Conservation (phyloP, 768 basidiomycete species). For the Fomitopsis serialis region DNA sequence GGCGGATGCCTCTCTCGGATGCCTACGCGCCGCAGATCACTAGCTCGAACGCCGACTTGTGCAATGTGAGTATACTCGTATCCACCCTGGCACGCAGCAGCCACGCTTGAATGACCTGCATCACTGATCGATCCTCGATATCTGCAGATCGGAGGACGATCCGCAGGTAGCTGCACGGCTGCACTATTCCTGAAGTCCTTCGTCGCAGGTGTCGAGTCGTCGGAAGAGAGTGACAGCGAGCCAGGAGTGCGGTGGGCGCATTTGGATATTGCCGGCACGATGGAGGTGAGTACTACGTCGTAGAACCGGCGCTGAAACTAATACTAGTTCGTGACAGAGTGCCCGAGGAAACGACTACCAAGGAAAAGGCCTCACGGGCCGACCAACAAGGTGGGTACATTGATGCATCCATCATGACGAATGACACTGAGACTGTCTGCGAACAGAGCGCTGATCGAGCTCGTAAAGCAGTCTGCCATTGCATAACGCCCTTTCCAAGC, state of each 20-base stretch:
- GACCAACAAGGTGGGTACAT: slow-evolving; percentile 62
- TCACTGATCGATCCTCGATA: background rate
- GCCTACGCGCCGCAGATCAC: slow-evolving; percentile 75
- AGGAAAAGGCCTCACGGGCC: slow-evolving; percentile 74
- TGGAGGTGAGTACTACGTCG: slow-evolving; percentile 48
- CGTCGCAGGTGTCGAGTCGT: slow-evolving; percentile 65
- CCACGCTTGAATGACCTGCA: background rate
- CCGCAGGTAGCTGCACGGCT: slow-evolving; percentile 73
- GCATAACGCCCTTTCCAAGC: too few species aligned
- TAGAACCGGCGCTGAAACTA: background rate
- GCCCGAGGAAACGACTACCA: slow-evolving; percentile 55
- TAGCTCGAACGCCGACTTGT: slow-evolving; percentile 74
- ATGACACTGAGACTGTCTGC: background rate
- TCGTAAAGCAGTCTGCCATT: background rate
- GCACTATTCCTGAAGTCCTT: slow-evolving; percentile 85
- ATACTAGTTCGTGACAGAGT: slow-evolving; percentile 28
- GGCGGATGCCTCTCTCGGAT: slow-evolving; percentile 87
- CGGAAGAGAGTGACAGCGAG: slow-evolving; percentile 39
- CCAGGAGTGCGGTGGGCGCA: slow-evolving; percentile 73
- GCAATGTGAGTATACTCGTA: slow-evolving; percentile 46
- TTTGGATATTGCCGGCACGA: slow-evolving; percentile 75
- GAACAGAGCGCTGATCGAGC: background rate
- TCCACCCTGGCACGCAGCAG: slow-evolving; percentile 1
- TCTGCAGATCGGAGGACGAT: slow-evolving; percentile 60
- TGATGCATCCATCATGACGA: background rate